Evolutionary conservation across 305 asterid genomes (phyloP).

Genomic region (Fraxinus dipetala): DNA sequence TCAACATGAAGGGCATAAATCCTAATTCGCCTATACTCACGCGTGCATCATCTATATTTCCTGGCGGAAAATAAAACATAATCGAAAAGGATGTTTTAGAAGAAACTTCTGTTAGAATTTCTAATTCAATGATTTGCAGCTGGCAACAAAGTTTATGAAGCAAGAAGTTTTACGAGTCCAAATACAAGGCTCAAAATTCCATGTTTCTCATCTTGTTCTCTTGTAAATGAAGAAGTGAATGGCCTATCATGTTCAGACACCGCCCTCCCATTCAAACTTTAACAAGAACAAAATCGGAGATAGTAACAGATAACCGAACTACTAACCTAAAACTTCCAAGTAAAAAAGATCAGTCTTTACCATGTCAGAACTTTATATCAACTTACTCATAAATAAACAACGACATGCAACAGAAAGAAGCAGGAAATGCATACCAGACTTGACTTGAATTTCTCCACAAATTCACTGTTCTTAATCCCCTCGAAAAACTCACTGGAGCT

Average conservation of each 20-base stretch:
- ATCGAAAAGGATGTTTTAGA: neutral
- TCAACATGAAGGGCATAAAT: neutral
- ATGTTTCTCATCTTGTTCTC: neutral
- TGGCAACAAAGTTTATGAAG: neutral
- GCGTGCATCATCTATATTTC: neutral
- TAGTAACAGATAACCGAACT: neutral
- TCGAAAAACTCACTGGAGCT: conserved; percentile 71
- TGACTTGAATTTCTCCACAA: conserved; percentile 79
- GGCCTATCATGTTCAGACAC: neutral
- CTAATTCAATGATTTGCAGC: neutral
- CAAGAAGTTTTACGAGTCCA: neutral
- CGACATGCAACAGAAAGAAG: neutral
- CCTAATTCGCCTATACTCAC: neutral
- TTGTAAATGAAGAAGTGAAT: neutral
- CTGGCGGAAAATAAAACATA: neutral
- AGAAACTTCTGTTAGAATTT: neutral
- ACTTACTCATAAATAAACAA: neutral
- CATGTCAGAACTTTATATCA: neutral
- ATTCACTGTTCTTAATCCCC: conserved; percentile 87
- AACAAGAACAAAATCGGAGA: neutral
- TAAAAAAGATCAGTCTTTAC: neutral
- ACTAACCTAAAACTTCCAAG: neutral
- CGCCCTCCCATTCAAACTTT: neutral
- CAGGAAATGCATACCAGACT: conserved; percentile 62
- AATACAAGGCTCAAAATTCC: neutral